Evolutionary conservation across 148 eudicot species (phyloP).

Genomic region (Amaranthus cruentus): DNA sequence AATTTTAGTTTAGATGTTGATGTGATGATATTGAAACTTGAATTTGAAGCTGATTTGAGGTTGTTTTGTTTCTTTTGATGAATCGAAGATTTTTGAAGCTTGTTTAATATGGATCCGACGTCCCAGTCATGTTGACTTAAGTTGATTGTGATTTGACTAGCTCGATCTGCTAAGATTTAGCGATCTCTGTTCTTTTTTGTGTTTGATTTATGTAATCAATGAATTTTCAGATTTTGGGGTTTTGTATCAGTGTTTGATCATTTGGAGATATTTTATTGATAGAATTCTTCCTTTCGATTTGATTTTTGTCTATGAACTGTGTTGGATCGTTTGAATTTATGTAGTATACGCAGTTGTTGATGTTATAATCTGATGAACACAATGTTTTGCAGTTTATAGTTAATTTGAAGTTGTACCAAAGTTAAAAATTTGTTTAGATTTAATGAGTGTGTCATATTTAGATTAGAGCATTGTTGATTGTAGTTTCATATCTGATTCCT

Average conservation of each 20-base stretch:
- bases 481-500: not conserved
- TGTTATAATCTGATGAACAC: not conserved
- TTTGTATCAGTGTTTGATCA: not conserved
- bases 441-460: not conserved
- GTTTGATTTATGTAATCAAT: slow-evolving; percentile 1
- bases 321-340: not conserved
- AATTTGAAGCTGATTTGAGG: not conserved
- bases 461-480: not conserved
- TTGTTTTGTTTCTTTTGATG: not conserved
- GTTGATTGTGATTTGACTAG: slow-evolving; percentile 20
- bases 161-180: slow-evolving; percentile 23
- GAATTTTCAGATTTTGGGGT: slow-evolving; percentile 2
- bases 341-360: not conserved
- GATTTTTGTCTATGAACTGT: not conserved
- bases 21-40: no score
- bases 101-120: slow-evolving; percentile 16
- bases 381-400: not conserved
- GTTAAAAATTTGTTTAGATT: not conserved
- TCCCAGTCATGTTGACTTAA: slow-evolving; percentile 19
- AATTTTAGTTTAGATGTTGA: no score
- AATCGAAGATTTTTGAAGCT: not conserved
- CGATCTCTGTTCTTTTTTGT: not conserved
- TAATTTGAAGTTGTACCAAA: not conserved
- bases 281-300: slow-evolving; percentile 1
- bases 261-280: not conserved